These are phyloP conservation scores for Aspergillus novoparasiticus DNA, from an alignment of 2,329 filamentous ascomycete species.

Conservation along the genomic window DNA sequence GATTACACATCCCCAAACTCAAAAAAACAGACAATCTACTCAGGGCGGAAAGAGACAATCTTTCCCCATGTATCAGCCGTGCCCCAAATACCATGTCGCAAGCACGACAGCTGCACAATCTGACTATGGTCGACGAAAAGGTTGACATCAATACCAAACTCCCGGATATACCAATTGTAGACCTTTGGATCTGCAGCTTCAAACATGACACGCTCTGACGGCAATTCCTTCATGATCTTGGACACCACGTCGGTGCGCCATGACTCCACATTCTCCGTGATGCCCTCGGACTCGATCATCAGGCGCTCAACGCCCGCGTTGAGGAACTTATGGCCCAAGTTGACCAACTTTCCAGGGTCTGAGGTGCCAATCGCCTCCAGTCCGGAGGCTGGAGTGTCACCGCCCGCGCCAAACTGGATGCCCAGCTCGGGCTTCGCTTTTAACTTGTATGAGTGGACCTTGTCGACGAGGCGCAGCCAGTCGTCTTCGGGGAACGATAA, in stretches of 20 bases:
- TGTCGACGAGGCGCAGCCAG: conserved; percentile 56
- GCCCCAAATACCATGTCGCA: conserved; percentile 58
- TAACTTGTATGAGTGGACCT: conserved; percentile 50
- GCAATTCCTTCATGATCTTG: conserved; percentile 54
- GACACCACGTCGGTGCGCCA: conserved; percentile 61
- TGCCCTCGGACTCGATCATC: conserved; percentile 64
- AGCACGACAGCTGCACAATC: conserved; percentile 57
- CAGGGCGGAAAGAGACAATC: conserved; percentile 46
- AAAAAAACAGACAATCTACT: conserved; percentile 7
- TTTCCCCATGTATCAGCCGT: conserved; percentile 60
- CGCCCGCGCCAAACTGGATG: conserved; percentile 61
- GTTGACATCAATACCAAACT: conserved; percentile 61
- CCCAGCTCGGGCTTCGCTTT: conserved; percentile 59
- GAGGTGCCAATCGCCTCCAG: conserved; percentile 53
- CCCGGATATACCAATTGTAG: conserved; percentile 60
- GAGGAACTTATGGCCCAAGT: conserved; percentile 54
- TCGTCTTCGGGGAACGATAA: conserved; percentile 57
- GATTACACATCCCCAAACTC: no score
- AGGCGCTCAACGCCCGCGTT: conserved; percentile 56
- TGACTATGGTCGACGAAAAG: conserved; percentile 61
- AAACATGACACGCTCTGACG: conserved; percentile 59
- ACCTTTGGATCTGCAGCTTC: conserved; percentile 59
- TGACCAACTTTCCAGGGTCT: conserved; percentile 53
- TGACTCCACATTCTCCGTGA: conserved; percentile 57
- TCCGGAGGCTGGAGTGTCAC: conserved; percentile 52